Evolutionary conservation across 2,329 filamentous ascomycete genomes (phyloP).

Genomic region (Macrophomina phaseolina): DNA sequence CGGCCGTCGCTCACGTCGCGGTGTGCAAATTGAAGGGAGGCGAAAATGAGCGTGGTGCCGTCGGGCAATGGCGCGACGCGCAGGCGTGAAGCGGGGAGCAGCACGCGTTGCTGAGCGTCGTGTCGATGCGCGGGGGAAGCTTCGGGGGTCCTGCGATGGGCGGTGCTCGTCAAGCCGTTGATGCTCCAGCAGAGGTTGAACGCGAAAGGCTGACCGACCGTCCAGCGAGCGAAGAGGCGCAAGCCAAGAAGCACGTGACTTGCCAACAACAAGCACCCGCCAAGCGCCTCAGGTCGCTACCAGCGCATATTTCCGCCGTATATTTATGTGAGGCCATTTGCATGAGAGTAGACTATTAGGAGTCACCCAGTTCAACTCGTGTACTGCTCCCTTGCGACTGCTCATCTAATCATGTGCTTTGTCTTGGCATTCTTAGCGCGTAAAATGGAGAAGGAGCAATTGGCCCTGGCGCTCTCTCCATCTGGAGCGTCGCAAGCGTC

Average conservation of each 20-base stretch:
- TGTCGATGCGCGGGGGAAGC: constrained; percentile 43
- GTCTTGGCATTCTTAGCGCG: not conserved
- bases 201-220: constrained; percentile 33
- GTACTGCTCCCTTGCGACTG: constrained; percentile 16
- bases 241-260: constrained; percentile 16
- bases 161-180: constrained; percentile 25
- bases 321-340: not conserved
- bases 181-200: constrained; percentile 24
- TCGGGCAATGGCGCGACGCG: constrained; percentile 24
- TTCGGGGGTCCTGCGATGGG: constrained; percentile 41
- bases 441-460: not conserved
- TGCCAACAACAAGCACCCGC: not conserved
- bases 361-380: not conserved
- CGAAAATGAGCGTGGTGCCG: constrained; percentile 27
- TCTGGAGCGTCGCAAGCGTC: not conserved
- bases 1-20: constrained; percentile 22
- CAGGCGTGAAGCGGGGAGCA: constrained; percentile 27
- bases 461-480: constrained; percentile 2
- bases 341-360: not conserved
- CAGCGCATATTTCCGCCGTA: no score
- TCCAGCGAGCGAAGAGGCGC: constrained; percentile 16
- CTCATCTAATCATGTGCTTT: constrained; percentile 18
- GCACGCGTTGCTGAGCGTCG: constrained; percentile 43
- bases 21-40: constrained; percentile 27
- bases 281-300: not conserved